Evolutionary conservation across 768 basidiomycete species (phyloP), one percentile per base, ranked within the genome.

Genomic region (Amanita subjunquillea): DNA sequence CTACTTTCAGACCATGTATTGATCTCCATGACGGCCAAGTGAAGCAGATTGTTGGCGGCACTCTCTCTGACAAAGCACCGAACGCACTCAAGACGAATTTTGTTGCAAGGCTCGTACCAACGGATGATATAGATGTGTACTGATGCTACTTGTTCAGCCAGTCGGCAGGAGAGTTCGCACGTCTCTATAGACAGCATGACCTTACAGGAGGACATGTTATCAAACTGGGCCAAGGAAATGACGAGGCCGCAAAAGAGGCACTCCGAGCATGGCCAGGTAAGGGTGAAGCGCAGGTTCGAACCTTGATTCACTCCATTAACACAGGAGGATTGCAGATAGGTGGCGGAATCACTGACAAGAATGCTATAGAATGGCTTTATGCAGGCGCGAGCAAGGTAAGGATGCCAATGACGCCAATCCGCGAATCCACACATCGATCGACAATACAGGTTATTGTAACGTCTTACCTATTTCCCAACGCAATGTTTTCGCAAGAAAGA

Each of bases 41-140:
- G 54, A 98, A 98, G 69, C 96, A 99, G 69, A 97, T 99, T 51
- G 90, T 99, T 12, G 96, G 96, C 40, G 91, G 94, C 3, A 94
- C 92, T 3, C 76, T 99, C 29, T 88, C 87, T 17, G 86, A 91
- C 48, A 59, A 66, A 22, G 64, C 77, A 32, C 79, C 86, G 6
- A 69, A 73, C 22, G 64, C 63, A 38, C 73, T 96, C 58, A 79
- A 78, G 65, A 94, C 91, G 20, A 98, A 99, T 66, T 98, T 94
- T 62, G 82, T 96, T 40, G 82, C 94, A 55, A 88, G 80, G 94
- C 85, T 60, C 59, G 80, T 72, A 32, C 7, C 38, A 4, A 7
- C n/a, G 22, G 41, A 15, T 39, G 7, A 23, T 9, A 32, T 52
- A 10, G 5, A 9, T 15, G 1, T 34, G 41, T 53, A 55, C 48